These are phyloP conservation scores for Ampelomyces quisqualis DNA, from an alignment of 2,329 filamentous ascomycete genomes.

Conservation along the genomic window DNA sequence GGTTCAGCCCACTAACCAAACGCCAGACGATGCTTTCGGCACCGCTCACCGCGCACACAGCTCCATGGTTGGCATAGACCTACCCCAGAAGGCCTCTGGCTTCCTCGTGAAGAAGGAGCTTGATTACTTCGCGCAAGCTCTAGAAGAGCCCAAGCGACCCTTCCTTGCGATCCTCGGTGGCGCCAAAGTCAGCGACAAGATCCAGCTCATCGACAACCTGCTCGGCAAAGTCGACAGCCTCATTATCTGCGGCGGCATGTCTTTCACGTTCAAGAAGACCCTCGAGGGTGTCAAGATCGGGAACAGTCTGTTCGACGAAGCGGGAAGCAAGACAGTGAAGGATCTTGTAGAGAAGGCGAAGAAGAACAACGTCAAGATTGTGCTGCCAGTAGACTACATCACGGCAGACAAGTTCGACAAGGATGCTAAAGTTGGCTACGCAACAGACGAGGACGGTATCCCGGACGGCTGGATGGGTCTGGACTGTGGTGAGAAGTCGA, in stretches of 20 bases:
- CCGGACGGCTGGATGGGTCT: conserved; percentile 98
- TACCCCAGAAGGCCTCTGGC: conserved; percentile 94
- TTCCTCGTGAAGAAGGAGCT: conserved; percentile 99
- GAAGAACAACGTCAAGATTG: conserved; percentile 92
- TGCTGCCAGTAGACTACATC: conserved; percentile 92
- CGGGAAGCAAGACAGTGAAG: conserved; percentile 85
- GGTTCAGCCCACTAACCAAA: background rate
- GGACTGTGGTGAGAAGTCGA: conserved; percentile 86
- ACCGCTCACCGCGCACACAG: conserved; percentile 98
- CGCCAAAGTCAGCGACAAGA: conserved; percentile 99
- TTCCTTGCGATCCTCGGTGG: conserved; percentile 99
- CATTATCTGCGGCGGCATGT: conserved; percentile 96
- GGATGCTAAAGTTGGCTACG: conserved; percentile 76
- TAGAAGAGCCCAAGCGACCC: conserved; percentile 88
- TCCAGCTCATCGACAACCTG: conserved; percentile 98
- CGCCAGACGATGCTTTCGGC: conserved; percentile 89
- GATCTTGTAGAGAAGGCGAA: conserved; percentile 92
- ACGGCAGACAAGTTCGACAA: conserved; percentile 93
- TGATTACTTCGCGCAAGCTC: conserved; percentile 97
- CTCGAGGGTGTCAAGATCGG: conserved; percentile 87
- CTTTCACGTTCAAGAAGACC: conserved; percentile 99
- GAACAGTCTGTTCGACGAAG: conserved; percentile 88
- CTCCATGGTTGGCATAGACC: conserved; percentile 96
- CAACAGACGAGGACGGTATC: conserved; percentile 85
- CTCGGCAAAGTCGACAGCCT: conserved; percentile 97